Percentiles rank a stretch among this genome's conserved stretches.
These are phyloP conservation scores for Xylariaceae sp. DNA, from an alignment of 2,329 filamentous ascomycete species.

Conservation along the genomic window DNA sequence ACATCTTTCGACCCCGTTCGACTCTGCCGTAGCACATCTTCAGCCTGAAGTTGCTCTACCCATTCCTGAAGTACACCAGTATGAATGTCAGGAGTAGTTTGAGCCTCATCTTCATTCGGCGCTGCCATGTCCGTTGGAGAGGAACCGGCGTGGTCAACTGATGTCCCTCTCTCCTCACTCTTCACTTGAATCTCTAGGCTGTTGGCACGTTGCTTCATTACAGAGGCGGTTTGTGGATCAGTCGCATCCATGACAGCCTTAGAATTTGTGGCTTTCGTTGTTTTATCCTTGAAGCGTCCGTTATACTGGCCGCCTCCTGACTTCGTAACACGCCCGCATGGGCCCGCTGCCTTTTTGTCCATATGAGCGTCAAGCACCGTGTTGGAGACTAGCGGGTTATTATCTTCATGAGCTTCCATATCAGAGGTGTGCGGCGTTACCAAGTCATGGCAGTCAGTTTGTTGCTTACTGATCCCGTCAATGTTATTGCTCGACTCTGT, in stretches of 20 bases:
- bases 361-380: neutral
- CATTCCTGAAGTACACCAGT: slow-evolving; percentile 27
- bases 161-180: neutral
- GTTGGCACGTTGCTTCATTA: neutral
- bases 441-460: neutral
- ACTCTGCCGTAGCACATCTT: slow-evolving; percentile 14
- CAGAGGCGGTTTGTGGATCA: neutral
- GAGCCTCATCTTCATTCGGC: slow-evolving; percentile 3
- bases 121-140: neutral
- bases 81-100: slow-evolving; percentile 21
- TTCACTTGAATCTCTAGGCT: neutral
- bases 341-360: slow-evolving; percentile 9
- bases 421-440: neutral
- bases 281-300: slow-evolving; percentile 7
- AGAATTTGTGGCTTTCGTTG: slow-evolving; percentile 3
- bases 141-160: neutral
- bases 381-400: neutral
- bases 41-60: slow-evolving; percentile 27
- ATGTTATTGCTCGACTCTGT: slow-evolving; percentile 5
- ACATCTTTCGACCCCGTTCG: slow-evolving; percentile 5
- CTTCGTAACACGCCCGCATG: slow-evolving; percentile 15
- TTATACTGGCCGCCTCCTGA: slow-evolving; percentile 11
- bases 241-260: slow-evolving; percentile 1
- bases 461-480: neutral
- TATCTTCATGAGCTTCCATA: neutral